Evolutionary conservation across 1,284 basidiomycete species (phyloP), one percentile per base, ranked within the genome.

Genomic region (Wallemia ichthyophaga): DNA sequence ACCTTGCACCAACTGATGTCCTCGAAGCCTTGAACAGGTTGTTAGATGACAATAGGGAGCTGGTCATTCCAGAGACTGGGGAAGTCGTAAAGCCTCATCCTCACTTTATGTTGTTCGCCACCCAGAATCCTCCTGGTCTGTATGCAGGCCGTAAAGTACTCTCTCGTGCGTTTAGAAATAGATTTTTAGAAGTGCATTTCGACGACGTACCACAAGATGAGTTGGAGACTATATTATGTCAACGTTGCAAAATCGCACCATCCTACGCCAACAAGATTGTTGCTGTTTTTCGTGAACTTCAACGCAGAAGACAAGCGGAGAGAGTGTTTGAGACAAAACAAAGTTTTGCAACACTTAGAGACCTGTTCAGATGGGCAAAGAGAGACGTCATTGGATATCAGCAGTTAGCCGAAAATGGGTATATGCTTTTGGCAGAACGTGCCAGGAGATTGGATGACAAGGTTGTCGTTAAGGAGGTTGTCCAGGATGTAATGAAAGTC

Each of bases 141-240:
- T 98, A 98, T 67, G 92, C 84, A 1, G 94, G 94, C 3, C 78
- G 94, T 63, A 99, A 99, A 69, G 78, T 95, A 2, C 72, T 98
- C 13, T 96, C 92, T 1, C 79, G 94, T 28, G 94, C 94, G 0
- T 96, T 98, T 73, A 79, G 94, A 28, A 96, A 94, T 70, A 84
- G 94, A n/a, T 98, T 98, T 72, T 76, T 99, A 17, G 94, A 99
- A 70, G 84, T 98, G 31, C 91, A 98, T 69, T 98, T 98, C 67
- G 84, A 88, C 63, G 94, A 98, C 64, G 92, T 98, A 0, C 94
- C 94, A 0, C 85, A 92, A 68, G 76, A 75, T 17, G 94, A 99
- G 69, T 74, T 98, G 28, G 87, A 96, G 71, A 84, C 81, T 1
- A 98, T 99, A 64, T 72, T 96, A 13, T 86, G 82, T 65, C 81